Conservation (phyloP, 495 filamentous ascomycete genomes). For the Hypoxylon fragiforme region DNA sequence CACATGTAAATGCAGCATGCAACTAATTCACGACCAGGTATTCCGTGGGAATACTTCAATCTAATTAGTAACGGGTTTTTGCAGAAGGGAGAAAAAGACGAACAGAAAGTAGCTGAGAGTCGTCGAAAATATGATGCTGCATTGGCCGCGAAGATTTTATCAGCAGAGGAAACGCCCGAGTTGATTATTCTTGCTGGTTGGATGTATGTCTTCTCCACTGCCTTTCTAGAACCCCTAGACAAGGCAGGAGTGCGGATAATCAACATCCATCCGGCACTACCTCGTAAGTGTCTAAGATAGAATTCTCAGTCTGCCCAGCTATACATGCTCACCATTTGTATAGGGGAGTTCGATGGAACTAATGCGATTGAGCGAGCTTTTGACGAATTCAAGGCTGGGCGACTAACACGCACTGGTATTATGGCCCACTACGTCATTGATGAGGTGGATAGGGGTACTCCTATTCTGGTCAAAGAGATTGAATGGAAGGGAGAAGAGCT, state of each 20-base stretch:
- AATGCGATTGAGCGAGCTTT: slow-evolving; percentile 20
- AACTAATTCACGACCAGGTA: no score
- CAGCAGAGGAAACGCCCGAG: slow-evolving; percentile 7
- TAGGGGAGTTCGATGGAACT: slow-evolving; percentile 16
- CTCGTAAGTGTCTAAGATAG: not conserved
- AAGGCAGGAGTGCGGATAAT: slow-evolving; percentile 14
- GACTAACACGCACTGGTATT: slow-evolving; percentile 2
- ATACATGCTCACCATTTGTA: not conserved
- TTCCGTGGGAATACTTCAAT: slow-evolving; percentile 72
- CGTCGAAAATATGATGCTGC: slow-evolving; percentile 19
- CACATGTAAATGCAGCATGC: no score
- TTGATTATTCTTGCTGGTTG: slow-evolving; percentile 21
- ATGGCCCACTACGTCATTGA: slow-evolving; percentile 29
- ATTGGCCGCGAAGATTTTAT: slow-evolving; percentile 7
- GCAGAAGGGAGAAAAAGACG: slow-evolving; percentile 15
- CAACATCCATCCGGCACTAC: slow-evolving; percentile 21
- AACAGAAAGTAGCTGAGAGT: slow-evolving; percentile 13
- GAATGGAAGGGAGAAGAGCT: slow-evolving; percentile 66
- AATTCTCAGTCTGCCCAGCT: not conserved
- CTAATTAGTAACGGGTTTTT: slow-evolving; percentile 15
- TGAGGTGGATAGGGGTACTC: slow-evolving; percentile 75
- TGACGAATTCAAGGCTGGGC: slow-evolving; percentile 16
- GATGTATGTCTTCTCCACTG: slow-evolving; percentile 17
- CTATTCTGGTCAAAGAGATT: slow-evolving; percentile 71
- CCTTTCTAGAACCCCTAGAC: slow-evolving; percentile 11